phyloP scores from a whole-genome alignment of 2,329 filamentous ascomycete species.

The Phaeosphaeria sp. region DNA sequence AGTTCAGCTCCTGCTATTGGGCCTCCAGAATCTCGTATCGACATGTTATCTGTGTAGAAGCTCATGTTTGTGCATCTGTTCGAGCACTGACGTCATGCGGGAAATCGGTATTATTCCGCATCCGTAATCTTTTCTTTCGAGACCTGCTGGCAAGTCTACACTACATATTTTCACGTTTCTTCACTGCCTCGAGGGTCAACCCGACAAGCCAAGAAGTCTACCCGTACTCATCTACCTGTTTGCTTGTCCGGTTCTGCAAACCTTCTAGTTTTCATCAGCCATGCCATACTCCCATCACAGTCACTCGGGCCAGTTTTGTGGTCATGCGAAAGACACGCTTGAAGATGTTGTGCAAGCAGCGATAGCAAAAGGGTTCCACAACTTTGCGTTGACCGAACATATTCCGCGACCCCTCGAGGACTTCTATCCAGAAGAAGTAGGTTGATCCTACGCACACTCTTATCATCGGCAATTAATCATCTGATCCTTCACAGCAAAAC shows the following conservation, averaged over 20 bases:
- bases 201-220: neutral
- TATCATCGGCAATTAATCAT: slow-evolving; percentile 13
- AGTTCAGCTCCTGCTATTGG: no score
- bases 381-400: slow-evolving; percentile 90
- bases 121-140: neutral
- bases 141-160: neutral
- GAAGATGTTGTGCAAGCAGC: slow-evolving; percentile 84
- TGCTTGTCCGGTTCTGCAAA: neutral
- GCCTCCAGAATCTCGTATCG: no score
- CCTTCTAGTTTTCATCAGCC: neutral
- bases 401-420: slow-evolving; percentile 84
- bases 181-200: neutral
- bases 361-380: slow-evolving; percentile 77
- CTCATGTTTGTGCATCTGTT: neutral
- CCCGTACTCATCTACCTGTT: neutral
- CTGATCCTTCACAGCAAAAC: slow-evolving; percentile 16
- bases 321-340: slow-evolving; percentile 81
- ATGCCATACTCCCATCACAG: slow-evolving; percentile 99
- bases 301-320: slow-evolving; percentile 96
- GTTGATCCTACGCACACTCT: slow-evolving; percentile 3
- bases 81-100: neutral
- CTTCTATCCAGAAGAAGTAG: slow-evolving; percentile 89
- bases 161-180: neutral
- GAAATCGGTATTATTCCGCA: neutral
- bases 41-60: neutral